phyloP scores from a whole-genome alignment of 495 filamentous ascomycete species.

The Penicillium manginii region DNA sequence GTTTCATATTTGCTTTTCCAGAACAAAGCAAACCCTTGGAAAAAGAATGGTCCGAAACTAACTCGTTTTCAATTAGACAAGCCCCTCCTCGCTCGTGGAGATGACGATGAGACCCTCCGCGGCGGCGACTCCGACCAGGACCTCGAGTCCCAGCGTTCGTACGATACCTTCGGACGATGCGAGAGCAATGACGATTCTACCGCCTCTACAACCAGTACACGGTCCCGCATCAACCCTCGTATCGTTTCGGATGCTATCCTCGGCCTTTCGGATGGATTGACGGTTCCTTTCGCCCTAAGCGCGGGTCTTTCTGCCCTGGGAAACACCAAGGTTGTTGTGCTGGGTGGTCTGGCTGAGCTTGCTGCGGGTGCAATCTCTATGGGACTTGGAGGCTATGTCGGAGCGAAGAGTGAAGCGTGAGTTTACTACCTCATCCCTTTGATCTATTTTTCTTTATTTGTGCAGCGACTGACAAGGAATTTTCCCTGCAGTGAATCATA shows the following conservation, averaged over 20 bases:
- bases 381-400: constrained; percentile 63
- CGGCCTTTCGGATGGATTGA: constrained; percentile 62
- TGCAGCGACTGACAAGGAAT: constrained; percentile 2
- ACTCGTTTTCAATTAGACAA: constrained; percentile 30
- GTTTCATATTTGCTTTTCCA: not conserved
- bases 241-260: constrained; percentile 62
- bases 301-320: constrained; percentile 58
- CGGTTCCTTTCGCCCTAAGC: constrained; percentile 60
- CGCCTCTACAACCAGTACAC: constrained; percentile 34
- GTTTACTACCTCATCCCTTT: constrained; percentile 24
- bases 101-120: constrained; percentile 36
- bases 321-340: constrained; percentile 56
- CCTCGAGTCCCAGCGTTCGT: constrained; percentile 47
- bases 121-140: constrained; percentile 35
- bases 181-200: constrained; percentile 32
- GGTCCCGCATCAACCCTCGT: constrained; percentile 51
- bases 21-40: not conserved
- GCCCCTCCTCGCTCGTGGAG: constrained; percentile 37
- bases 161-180: constrained; percentile 43
- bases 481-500: constrained; percentile 48
- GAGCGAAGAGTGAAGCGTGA: constrained; percentile 70
- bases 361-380: constrained; percentile 60
- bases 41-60: constrained; percentile 7
- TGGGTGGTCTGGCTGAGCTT: constrained; percentile 59
- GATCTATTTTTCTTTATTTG: not conserved